Conservation (phyloP, 139 green algal species). For the Chlorella ohadii region DNA sequence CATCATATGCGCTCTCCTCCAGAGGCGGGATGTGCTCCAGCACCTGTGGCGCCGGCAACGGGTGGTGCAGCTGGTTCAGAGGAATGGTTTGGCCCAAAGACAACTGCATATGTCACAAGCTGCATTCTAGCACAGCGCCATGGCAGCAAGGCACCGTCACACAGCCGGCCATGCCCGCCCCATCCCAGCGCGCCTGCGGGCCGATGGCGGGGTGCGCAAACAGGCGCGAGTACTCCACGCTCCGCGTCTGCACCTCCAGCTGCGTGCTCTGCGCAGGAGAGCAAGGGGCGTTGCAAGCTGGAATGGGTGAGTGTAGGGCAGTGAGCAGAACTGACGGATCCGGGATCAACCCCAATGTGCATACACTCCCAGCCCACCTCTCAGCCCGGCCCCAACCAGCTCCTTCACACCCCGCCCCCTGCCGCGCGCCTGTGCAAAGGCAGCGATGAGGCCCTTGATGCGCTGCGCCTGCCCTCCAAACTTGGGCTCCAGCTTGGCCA, state of each 20-base stretch:
- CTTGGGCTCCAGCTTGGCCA: constrained; percentile 87
- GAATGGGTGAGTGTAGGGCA: no score
- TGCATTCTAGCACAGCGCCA: not conserved
- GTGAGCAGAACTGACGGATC: no score
- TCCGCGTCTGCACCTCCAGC: constrained; percentile 88
- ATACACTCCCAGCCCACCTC: no score
- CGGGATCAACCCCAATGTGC: no score
- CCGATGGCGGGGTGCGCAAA: constrained; percentile 69
- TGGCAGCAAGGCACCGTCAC: not conserved
- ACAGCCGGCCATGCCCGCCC: no score
- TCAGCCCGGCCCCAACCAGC: no score
- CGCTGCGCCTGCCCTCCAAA: constrained; percentile 42
- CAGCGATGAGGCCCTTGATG: constrained; percentile 64
- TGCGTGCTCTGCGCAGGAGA: constrained; percentile 20
- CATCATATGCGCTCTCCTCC: constrained; percentile 79
- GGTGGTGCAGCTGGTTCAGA: no score
- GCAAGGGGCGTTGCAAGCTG: no score
- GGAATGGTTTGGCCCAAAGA: no score
- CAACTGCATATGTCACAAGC: no score
- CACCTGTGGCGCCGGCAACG: no score
- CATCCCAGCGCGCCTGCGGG: constrained; percentile 40
- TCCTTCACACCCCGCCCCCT: no score
- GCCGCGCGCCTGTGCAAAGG: constrained; percentile 2
- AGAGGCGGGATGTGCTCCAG: constrained; percentile 95
- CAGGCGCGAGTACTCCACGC: constrained; percentile 80